These are phyloP conservation scores for Lactifluus pinguis DNA, from an alignment of 768 basidiomycete genomes.

Conservation along the genomic window DNA sequence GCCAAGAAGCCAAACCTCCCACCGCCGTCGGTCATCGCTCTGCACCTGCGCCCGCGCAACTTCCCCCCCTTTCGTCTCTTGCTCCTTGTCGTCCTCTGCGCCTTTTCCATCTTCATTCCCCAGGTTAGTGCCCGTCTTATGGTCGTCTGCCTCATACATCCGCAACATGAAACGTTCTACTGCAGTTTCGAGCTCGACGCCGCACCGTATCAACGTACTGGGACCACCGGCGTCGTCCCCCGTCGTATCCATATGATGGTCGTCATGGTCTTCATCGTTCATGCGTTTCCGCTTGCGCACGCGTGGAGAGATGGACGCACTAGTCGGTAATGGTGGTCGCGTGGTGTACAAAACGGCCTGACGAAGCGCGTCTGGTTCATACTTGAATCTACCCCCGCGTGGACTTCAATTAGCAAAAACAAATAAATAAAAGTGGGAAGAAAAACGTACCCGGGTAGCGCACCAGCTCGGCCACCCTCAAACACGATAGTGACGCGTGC, in stretches of 20 bases:
- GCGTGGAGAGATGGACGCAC: background rate
- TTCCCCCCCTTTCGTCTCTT: background rate
- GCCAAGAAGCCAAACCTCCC: conserved; percentile 9
- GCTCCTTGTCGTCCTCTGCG: background rate
- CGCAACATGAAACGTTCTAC: conserved; percentile 25
- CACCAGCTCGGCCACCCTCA: conserved; percentile 8
- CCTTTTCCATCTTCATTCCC: background rate
- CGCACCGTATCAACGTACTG: conserved; percentile 7
- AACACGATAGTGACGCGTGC: conserved; percentile 18
- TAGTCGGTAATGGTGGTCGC: background rate
- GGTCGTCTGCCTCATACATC: conserved; percentile 8
- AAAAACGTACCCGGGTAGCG: conserved; percentile 10
- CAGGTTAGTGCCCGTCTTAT: background rate
- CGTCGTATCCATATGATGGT: background rate
- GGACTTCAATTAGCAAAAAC: background rate
- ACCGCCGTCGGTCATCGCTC: background rate
- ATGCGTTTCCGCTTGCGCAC: conserved; percentile 18
- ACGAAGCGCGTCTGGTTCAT: conserved; percentile 23
- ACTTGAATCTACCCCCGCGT: conserved; percentile 24
- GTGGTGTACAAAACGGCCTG: conserved; percentile 21
- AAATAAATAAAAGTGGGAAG: background rate
- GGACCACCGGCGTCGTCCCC: background rate
- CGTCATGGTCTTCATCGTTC: background rate
- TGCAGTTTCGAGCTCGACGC: conserved; percentile 25
- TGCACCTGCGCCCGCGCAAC: background rate